These are phyloP conservation scores for Aspergillus haitiensis DNA, from an alignment of 495 filamentous ascomycete genomes.

Conservation along the genomic window DNA sequence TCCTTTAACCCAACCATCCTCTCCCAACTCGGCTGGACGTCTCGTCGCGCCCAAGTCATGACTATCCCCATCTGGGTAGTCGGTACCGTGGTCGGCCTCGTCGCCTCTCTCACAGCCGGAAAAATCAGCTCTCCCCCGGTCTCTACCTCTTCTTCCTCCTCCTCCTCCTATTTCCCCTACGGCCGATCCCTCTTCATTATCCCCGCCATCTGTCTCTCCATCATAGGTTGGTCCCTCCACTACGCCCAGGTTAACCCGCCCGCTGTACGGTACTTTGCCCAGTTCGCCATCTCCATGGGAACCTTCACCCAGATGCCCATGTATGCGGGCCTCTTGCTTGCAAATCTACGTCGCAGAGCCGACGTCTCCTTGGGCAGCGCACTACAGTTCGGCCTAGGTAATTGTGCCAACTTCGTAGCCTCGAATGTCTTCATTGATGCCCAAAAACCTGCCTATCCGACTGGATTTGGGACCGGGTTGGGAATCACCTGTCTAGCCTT, in stretches of 20 bases:
- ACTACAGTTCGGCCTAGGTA: constrained; percentile 1
- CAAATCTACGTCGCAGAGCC: neutral
- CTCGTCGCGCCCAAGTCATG: constrained; percentile 2
- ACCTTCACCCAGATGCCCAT: constrained; percentile 4
- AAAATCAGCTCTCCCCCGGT: neutral
- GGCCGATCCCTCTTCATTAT: neutral
- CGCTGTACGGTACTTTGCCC: neutral
- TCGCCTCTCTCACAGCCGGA: neutral
- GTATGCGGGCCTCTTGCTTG: neutral
- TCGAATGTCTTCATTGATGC: constrained; percentile 1
- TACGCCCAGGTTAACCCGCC: constrained; percentile 1
- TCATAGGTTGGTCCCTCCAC: neutral
- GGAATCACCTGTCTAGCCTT: neutral
- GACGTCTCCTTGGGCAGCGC: neutral
- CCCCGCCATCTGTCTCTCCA: neutral
- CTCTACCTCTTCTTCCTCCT: too few relatives aligned
- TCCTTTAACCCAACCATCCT: constrained; percentile 2
- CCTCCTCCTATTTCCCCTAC: too few relatives aligned
- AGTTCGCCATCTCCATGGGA: neutral
- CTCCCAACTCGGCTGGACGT: constrained; percentile 1
- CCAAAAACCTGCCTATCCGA: neutral
- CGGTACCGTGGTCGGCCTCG: neutral
- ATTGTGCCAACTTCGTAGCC: neutral
- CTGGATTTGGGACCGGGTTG: neutral
- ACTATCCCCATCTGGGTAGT: constrained; percentile 3